A percentile compares a stretch with the other conserved stretches of the same genome.
Evolutionary conservation across 257 asterid genomes (phyloP).

Genomic region (Solanum chiquidenum): DNA sequence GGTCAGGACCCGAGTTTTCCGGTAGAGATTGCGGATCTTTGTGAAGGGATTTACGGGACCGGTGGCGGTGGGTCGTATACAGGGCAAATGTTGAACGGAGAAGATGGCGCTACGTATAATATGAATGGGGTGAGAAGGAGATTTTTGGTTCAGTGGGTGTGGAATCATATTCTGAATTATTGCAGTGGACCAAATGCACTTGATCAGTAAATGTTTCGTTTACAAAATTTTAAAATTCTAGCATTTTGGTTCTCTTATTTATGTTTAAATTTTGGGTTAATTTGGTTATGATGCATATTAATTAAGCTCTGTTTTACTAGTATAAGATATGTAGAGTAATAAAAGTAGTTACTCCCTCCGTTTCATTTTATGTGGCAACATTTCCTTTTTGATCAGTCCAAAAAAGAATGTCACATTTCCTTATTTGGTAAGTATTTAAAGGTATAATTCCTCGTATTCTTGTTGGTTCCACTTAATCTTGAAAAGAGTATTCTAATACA

Average conservation of each 20-base stretch:
- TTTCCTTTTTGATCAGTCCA: no score
- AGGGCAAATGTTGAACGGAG: slow-evolving; percentile 66
- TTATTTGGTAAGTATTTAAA: no score
- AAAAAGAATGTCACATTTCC: no score
- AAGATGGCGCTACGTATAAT: slow-evolving; percentile 75
- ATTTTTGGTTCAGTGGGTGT: slow-evolving; percentile 88
- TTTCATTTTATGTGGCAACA: no score
- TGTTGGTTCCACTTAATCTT: no score
- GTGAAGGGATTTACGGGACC: slow-evolving; percentile 85
- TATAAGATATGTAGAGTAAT: not conserved
- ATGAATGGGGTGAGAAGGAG: slow-evolving; percentile 77
- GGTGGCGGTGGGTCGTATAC: slow-evolving; percentile 88
- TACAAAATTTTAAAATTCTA: not conserved
- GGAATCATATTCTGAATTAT: slow-evolving; percentile 65
- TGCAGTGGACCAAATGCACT: slow-evolving; percentile 94
- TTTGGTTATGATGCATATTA: not conserved
- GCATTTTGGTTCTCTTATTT: not conserved
- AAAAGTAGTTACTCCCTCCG: not conserved
- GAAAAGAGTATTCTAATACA: no score
- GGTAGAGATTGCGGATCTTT: slow-evolving; percentile 85
- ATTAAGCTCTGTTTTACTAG: not conserved
- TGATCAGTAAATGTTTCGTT: slow-evolving; percentile 50
- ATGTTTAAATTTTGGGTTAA: not conserved
- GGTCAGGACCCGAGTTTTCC: slow-evolving; percentile 74
- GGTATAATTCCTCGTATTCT: no score